These are phyloP conservation scores for Kandelia obovata DNA, from an alignment of 345 rosid species.

Conservation along the genomic window DNA sequence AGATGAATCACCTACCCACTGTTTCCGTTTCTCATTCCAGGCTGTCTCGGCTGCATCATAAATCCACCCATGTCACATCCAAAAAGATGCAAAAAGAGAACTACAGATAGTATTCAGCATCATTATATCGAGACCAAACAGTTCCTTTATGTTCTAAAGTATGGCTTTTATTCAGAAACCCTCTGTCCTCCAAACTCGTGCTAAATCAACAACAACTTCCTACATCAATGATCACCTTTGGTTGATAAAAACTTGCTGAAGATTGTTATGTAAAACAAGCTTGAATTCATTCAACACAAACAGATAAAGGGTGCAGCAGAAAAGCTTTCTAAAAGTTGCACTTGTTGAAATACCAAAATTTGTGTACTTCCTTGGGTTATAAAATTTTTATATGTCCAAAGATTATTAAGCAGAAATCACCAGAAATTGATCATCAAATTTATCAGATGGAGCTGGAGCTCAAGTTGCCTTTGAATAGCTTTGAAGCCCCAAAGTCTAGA, in stretches of 20 bases:
- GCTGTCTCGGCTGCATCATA: slow-evolving; percentile 31
- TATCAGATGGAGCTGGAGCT: not conserved
- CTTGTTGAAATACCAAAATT: not conserved
- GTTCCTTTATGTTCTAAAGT: not conserved
- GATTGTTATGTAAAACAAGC: no score
- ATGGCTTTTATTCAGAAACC: not conserved
- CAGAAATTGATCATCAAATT: not conserved
- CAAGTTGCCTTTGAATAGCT: not conserved
- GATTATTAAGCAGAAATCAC: no score
- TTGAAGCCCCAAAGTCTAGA: not conserved
- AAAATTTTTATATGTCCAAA: no score
- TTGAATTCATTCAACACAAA: no score
- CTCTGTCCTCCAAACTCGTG: no score
- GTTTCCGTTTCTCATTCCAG: slow-evolving; percentile 36
- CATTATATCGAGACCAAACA: not conserved
- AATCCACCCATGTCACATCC: not conserved
- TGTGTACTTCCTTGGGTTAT: no score
- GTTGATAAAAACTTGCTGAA: no score
- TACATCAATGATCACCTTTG: no score
- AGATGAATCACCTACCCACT: slow-evolving; percentile 38
- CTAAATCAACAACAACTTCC: no score
- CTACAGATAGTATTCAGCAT: not conserved
- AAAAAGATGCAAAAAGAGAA: not conserved
- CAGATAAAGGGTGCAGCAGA: no score
- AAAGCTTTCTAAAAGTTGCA: not conserved